Base-by-base conservation (phyloP, 257 asterid genomes). In the Echites panduratus region DNA sequence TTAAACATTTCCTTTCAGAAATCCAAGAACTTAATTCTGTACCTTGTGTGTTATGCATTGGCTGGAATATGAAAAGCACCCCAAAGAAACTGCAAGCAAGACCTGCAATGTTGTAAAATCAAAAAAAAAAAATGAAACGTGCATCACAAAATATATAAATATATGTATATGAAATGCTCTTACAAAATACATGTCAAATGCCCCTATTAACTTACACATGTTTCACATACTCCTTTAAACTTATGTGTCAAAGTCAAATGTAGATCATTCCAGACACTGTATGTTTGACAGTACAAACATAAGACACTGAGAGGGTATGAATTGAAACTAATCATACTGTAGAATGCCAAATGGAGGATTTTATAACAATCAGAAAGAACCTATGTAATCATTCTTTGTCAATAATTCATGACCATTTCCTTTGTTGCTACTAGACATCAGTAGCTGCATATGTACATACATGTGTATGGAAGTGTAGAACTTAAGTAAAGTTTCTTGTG, bases 1-100 rank as follows among this genome's bases (percentile, higher is more conserved):
- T n/a, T 13, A 59, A 27, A 13, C 9, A 59, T 26, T 59, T 13
- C 2, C 66, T 27, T 59, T 59, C 16, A 59, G 29, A 4, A 73
- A 48, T 27, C 27, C 32, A 7, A 13, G 8, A 65, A 79, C 75
- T 70, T 71, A 20, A 50, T 47, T 68, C 9, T 45, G 63, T 74
- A 82, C 86, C 84, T 82, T 74, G 78, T 74, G 73, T 26, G 50
- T 47, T 68, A 52, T 71, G 65, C 78, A 79, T 38, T 53, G 84
- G 78, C 75, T 68, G 78, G 71, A 82, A 82, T 47, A 82, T 70
- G 72, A 82, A 82, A 9, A 82, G 70, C 64, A 79, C 78, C 14
- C 86, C 86, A 44, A 83, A 83, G 79, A 77, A 79, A 74, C 86
- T 83, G 82, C 82, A 77, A 52, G 84, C 86, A 61, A 83, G 81